Conservation (phyloP, 345 rosid genomes). For the Hibiscus mutabilis region DNA sequence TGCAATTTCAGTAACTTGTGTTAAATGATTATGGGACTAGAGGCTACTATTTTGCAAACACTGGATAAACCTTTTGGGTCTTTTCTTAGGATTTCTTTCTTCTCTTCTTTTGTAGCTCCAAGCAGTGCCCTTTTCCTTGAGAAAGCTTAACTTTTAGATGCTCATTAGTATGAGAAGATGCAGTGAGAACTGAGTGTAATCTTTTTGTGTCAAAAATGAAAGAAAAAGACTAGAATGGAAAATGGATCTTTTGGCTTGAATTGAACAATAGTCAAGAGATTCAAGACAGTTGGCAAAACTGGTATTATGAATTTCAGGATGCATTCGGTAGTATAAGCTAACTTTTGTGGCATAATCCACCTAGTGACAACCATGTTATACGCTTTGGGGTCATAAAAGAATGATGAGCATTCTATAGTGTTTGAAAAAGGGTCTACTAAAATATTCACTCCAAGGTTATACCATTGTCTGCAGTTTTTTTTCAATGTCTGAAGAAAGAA, state of each 20-base stretch:
- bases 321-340: neutral
- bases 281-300: neutral
- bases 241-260: neutral
- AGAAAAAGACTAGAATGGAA: neutral
- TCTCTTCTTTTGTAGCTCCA: neutral
- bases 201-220: neutral
- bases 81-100: neutral
- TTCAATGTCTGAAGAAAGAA: neutral
- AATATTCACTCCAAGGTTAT: neutral
- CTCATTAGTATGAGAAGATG: slow-evolving; percentile 4
- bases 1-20: neutral
- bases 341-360: neutral
- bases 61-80: neutral
- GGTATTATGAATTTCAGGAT: neutral
- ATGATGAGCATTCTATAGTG: neutral
- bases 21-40: slow-evolving; percentile 3
- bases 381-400: neutral
- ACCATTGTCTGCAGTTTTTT: neutral
- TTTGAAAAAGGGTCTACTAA: neutral
- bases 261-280: neutral
- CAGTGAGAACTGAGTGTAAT: neutral
- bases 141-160: neutral
- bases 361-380: neutral
- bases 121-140: neutral
- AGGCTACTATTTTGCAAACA: neutral